Evolutionary conservation across 345 rosid genomes (phyloP).

Genomic region (Pistacia integerrima): DNA sequence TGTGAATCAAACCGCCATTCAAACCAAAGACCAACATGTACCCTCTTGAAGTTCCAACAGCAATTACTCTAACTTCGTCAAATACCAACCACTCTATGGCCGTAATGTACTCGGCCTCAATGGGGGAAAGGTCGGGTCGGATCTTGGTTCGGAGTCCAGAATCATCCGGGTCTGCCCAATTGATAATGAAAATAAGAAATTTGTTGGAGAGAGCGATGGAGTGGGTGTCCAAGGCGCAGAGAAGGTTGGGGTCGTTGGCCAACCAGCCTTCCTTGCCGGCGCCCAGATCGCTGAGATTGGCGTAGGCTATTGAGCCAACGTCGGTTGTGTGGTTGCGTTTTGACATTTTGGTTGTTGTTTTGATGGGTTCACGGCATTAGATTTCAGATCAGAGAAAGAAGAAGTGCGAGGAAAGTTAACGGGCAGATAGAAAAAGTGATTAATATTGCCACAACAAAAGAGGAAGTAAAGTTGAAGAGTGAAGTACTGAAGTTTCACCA

Average conservation of each 20-base stretch:
- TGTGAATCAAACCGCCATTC: constrained; percentile 73
- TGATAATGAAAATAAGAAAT: constrained; percentile 50
- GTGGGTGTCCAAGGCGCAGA: constrained; percentile 73
- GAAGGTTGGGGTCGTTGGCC: constrained; percentile 56
- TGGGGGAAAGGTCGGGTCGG: constrained; percentile 86
- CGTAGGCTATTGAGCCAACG: constrained; percentile 85
- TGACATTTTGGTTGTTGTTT: constrained; percentile 36
- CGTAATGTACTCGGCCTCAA: constrained; percentile 64
- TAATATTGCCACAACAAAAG: neutral
- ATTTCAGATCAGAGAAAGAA: constrained; percentile 1
- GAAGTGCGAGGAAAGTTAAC: neutral
- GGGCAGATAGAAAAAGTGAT: neutral
- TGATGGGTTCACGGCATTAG: neutral
- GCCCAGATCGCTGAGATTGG: constrained; percentile 74
- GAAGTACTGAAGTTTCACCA: neutral
- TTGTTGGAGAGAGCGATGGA: constrained; percentile 72
- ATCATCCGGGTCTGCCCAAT: constrained; percentile 63
- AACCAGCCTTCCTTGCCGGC: constrained; percentile 98
- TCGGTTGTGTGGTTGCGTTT: constrained; percentile 73
- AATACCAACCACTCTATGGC: constrained; percentile 87
- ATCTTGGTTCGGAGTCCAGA: constrained; percentile 62
- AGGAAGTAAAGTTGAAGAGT: neutral
- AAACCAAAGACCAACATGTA: constrained; percentile 69
- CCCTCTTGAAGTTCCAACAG: constrained; percentile 82
- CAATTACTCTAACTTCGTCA: constrained; percentile 69